Percentiles rank a stretch among this genome's conserved stretches.
Conservation (phyloP, 1,284 basidiomycete species). For the Xerocomus nothofagi region DNA sequence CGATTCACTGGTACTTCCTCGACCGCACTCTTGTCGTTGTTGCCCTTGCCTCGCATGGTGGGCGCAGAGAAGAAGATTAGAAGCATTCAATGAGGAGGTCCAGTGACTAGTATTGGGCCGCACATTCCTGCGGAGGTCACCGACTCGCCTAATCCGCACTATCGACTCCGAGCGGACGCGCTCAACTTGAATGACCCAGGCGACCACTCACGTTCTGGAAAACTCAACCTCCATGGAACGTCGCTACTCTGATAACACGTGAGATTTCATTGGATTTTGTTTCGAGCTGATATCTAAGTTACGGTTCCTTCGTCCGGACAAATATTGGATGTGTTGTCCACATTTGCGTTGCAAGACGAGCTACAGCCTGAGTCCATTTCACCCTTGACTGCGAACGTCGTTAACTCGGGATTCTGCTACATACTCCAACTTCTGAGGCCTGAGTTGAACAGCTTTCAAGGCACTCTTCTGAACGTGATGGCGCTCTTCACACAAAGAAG, state of each 20-base stretch:
- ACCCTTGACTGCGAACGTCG: constrained; percentile 37
- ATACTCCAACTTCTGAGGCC: constrained; percentile 40
- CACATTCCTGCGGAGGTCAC: constrained; percentile 28
- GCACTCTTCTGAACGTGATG: constrained; percentile 6
- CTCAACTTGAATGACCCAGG: no score
- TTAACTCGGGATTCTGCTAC: constrained; percentile 50
- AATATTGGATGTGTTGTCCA: constrained; percentile 27
- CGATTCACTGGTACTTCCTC: constrained; percentile 24
- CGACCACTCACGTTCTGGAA: no score
- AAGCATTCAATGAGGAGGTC: no score
- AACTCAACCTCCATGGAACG: constrained; percentile 18
- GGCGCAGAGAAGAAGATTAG: constrained; percentile 12
- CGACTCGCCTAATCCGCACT: constrained; percentile 32
- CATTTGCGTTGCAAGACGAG: constrained; percentile 20
- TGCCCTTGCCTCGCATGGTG: constrained; percentile 14
- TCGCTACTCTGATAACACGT: constrained; percentile 22
- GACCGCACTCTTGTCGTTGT: constrained; percentile 16
- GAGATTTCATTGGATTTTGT: not conserved
- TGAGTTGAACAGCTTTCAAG: constrained; percentile 12
- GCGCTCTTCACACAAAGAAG: no score
- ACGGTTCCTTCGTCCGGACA: no score
- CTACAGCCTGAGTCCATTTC: constrained; percentile 11
- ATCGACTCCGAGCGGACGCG: constrained; percentile 1
- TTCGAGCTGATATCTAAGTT: no score
- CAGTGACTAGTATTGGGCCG: constrained; percentile 4